Conservation (phyloP, 1,284 basidiomycete species). For the Rhodotorula sp. region DNA sequence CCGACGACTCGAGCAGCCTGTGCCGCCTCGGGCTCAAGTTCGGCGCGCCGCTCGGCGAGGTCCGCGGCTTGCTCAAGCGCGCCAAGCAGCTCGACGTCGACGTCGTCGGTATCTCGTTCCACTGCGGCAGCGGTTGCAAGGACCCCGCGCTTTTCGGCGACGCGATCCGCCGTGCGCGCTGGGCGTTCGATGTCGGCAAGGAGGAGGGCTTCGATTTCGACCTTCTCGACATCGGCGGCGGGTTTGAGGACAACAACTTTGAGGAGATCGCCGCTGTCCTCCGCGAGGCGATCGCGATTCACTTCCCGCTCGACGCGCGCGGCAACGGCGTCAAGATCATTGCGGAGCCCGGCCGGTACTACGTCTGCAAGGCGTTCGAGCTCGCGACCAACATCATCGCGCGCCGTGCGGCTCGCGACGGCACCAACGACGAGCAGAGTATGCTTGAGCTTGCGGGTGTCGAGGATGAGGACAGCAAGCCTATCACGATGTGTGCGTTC, state of each 20-base stretch:
- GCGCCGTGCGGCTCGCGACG: slow-evolving; percentile 60
- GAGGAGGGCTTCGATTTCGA: slow-evolving; percentile 79
- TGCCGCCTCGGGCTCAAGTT: slow-evolving; percentile 96
- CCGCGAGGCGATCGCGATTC: slow-evolving; percentile 68
- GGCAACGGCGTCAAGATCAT: slow-evolving; percentile 76
- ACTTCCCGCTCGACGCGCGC: slow-evolving; percentile 71
- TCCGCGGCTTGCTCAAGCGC: slow-evolving; percentile 75
- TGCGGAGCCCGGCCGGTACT: slow-evolving; percentile 95
- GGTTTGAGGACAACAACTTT: slow-evolving; percentile 89
- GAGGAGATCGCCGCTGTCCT: slow-evolving; percentile 76
- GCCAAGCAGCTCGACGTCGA: slow-evolving; percentile 79
- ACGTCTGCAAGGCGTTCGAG: slow-evolving; percentile 88
- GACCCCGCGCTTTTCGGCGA: slow-evolving; percentile 88
- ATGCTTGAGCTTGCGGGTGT: slow-evolving; percentile 40
- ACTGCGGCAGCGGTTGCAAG: slow-evolving; percentile 96
- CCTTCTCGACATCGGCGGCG: slow-evolving; percentile 91
- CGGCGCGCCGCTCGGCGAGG: slow-evolving; percentile 83
- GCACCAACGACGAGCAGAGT: slow-evolving; percentile 37
- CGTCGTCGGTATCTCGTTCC: slow-evolving; percentile 95
- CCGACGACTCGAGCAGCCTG: slow-evolving; percentile 92
- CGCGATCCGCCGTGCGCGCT: slow-evolving; percentile 78
- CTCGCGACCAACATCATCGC: slow-evolving; percentile 95
- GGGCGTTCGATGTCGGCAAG: slow-evolving; percentile 82
- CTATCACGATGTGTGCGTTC: slow-evolving; percentile 76
- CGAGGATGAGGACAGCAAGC: slow-evolving; percentile 57